Evolutionary conservation across 768 basidiomycete genomes (phyloP).

Genomic region (Strobilomyces dryophilus): DNA sequence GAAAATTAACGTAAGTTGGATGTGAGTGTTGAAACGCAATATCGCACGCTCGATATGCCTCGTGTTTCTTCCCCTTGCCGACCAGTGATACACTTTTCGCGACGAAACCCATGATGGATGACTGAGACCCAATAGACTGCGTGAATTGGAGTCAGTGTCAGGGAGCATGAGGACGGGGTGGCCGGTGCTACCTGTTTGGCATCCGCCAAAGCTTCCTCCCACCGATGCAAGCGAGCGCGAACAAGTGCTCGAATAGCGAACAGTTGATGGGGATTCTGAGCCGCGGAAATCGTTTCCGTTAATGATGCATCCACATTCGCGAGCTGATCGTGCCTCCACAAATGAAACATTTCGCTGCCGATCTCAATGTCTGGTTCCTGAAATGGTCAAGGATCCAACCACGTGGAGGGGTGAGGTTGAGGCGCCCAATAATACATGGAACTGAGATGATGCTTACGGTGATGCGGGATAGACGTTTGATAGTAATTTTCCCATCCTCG

Average conservation of each 20-base stretch:
- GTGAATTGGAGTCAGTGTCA: not conserved
- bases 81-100: not conserved
- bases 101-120: not conserved
- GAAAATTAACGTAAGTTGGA: not conserved
- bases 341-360: not conserved
- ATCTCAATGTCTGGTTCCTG: constrained; percentile 1
- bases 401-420: not conserved
- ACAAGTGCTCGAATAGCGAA: not conserved
- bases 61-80: not conserved
- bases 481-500: not conserved
- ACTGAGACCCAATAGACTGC: not conserved
- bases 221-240: not conserved
- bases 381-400: too few relatives aligned
- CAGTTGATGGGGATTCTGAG: not conserved
- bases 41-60: not conserved
- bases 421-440: not conserved
- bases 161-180: not conserved
- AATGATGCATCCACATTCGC: not conserved
- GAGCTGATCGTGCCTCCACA: not conserved
- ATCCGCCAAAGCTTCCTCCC: not conserved
- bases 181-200: constrained; percentile 6
- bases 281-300: not conserved
- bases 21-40: not conserved
- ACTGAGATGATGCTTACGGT: not conserved
- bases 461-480: not conserved